Base-by-base conservation (phyloP, 2,329 filamentous ascomycete species). In the Metarhizium robertsii region DNA sequence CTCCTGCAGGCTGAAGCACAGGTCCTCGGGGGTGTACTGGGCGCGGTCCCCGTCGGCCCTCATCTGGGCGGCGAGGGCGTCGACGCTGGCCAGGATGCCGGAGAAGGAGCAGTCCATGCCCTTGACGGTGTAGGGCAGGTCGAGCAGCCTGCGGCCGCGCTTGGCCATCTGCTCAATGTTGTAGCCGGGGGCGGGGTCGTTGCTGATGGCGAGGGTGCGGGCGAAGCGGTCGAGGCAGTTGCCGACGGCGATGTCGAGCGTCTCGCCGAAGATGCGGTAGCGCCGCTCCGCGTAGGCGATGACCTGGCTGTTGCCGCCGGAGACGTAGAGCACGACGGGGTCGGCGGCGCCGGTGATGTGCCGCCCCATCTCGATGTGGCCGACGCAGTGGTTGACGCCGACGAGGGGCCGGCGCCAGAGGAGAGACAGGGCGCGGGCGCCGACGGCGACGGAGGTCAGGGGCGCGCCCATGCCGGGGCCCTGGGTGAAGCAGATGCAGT, bases 61-160 rank as follows among this genome's bases (percentile, higher is more conserved):
- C 72, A 90, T 84, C 69, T 81, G 84, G 55, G 78, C 82, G 1
- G 92, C 92, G 49, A 96, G 76, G 40, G 86, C 78, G 67, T 99
- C 94, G 13, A 92, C 86, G 4, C 83, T 82, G 0, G 89, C 90
- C 32, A 99, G 75, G 60, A 99, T 95, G 2, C 94, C 94, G 2
- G 88, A 92, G 72, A 99, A 97, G 29, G 88, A 94, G 65, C 91
- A 95, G 70, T 99, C 94, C 94, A 99, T 99, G 53, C 94, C 94
- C 73, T 99, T 99, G 60, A 99, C 94, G 2, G 92, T 85, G 67
- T 99, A 99, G 2, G 94, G 94, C 32, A 99, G 76, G 62, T 97
- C 92, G 18, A 97, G 77, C 43, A 99, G 75, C 25, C 78, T 81
- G 1, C 83, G 83, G 54, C 85, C 84, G 70, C 87, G 86, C 62